A percentile compares a stretch with the other conserved stretches of the same genome.
phyloP scores from a whole-genome alignment of 164 flowering plant species.

The Piper longum region DNA sequence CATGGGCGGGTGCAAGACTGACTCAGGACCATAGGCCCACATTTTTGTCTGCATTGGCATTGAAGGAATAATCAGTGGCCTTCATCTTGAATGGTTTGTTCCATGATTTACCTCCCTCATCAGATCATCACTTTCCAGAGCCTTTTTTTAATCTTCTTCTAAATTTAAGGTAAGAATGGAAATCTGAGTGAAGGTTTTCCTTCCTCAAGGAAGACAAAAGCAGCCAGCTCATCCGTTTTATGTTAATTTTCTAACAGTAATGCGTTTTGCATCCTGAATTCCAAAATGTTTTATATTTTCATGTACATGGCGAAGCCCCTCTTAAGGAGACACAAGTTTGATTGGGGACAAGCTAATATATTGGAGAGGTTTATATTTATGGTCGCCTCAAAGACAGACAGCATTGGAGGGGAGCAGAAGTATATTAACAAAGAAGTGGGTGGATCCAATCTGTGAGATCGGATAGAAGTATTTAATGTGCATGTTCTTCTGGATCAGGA shows the following conservation, averaged over 20 bases:
- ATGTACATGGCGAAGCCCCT: conserved; percentile 1
- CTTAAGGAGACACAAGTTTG: conserved; percentile 2
- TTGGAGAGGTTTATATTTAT: conserved; percentile 1
- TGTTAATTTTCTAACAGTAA: neutral
- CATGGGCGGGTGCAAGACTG: neutral
- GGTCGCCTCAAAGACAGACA: conserved; percentile 3
- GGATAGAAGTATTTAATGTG: neutral
- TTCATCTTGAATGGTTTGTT: neutral
- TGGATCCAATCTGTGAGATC: neutral
- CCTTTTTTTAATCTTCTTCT: neutral
- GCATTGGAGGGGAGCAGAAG: conserved; percentile 4
- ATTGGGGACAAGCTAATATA: neutral
- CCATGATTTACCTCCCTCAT: neutral
- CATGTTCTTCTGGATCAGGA: conserved; percentile 32
- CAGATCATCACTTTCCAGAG: neutral
- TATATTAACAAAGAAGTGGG: neutral
- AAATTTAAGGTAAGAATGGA: too few relatives aligned
- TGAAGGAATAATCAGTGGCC: neutral
- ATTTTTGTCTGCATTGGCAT: neutral
- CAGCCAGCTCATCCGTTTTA: neutral
- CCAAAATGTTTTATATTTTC: conserved; percentile 1
- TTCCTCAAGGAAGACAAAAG: neutral
- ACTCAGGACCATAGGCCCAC: neutral
- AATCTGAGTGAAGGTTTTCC: too few relatives aligned
- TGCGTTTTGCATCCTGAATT: neutral